Conservation (phyloP, 2,329 filamentous ascomycete genomes). For the Fusarium tuaranense region DNA sequence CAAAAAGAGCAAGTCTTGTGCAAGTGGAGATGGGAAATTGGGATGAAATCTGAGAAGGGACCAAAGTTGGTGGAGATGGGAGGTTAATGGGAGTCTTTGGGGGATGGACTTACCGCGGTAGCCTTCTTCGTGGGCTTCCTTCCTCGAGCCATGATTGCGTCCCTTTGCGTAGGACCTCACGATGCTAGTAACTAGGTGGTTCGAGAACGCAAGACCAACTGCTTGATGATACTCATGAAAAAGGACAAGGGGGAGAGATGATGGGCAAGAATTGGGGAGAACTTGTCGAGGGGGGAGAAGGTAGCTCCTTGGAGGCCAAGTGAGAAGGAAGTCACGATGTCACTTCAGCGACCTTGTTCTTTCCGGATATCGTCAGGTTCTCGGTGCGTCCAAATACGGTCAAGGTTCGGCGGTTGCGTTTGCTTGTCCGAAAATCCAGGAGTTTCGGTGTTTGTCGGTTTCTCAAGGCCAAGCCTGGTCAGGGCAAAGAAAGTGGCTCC, state of each 20-base stretch:
- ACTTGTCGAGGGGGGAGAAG: not conserved
- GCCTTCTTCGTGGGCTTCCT: slow-evolving; percentile 29
- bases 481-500: not conserved
- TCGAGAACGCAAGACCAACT: not conserved
- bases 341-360: not conserved
- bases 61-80: slow-evolving; percentile 34
- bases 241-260: not conserved
- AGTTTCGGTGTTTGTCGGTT: not conserved
- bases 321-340: slow-evolving; percentile 15
- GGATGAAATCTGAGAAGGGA: slow-evolving; percentile 35
- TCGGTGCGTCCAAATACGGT: not conserved
- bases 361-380: not conserved
- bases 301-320: not conserved
- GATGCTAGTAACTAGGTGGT: not conserved
- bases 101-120: slow-evolving; percentile 30
- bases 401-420: not conserved
- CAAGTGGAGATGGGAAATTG: slow-evolving; percentile 20
- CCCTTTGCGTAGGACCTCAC: not conserved
- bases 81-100: slow-evolving; percentile 5
- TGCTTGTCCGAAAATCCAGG: not conserved
- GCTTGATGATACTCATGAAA: slow-evolving; percentile 1
- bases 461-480: not conserved
- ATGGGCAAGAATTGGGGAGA: not conserved
- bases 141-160: slow-evolving; percentile 34
- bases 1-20: slow-evolving; percentile 40